Percentiles rank a stretch among this genome's conserved stretches.
Conservation (phyloP, 768 basidiomycete genomes). For the Lactifluus piperatus region DNA sequence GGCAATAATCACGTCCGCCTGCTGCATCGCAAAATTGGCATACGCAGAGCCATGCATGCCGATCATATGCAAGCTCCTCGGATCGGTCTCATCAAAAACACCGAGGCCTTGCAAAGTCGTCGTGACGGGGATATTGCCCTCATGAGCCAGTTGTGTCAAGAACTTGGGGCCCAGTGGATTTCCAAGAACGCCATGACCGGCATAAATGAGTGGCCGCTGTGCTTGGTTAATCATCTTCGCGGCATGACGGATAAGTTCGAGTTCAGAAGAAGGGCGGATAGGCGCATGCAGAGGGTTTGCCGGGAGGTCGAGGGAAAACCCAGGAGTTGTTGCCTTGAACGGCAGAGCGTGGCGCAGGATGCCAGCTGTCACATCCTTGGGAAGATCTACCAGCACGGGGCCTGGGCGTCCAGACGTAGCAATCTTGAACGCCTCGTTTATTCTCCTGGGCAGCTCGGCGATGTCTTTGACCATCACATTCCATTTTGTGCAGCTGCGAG, state of each 20-base stretch:
- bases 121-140: constrained; percentile 94
- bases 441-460: constrained; percentile 84
- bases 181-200: constrained; percentile 83
- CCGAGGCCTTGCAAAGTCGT: constrained; percentile 96
- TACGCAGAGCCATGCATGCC: constrained; percentile 99
- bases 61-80: constrained; percentile 88
- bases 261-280: constrained; percentile 35
- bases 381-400: constrained; percentile 94
- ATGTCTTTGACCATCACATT: constrained; percentile 99
- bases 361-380: constrained; percentile 97
- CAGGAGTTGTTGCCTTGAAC: constrained; percentile 80
- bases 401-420: constrained; percentile 95
- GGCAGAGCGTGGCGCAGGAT: constrained; percentile 81
- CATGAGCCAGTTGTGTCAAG: constrained; percentile 64
- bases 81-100: constrained; percentile 86
- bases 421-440: constrained; percentile 99
- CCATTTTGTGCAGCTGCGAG: constrained; percentile 97
- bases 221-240: constrained; percentile 89
- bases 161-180: constrained; percentile 76
- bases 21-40: constrained; percentile 96
- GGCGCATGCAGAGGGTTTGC: constrained; percentile 59
- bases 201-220: constrained; percentile 85
- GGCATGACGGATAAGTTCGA: constrained; percentile 65
- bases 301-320: constrained; percentile 62
- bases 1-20: constrained; percentile 95